phyloP scores from a whole-genome alignment of 108 stramenopile genomes.

The Discostella pseudostelligera region DNA sequence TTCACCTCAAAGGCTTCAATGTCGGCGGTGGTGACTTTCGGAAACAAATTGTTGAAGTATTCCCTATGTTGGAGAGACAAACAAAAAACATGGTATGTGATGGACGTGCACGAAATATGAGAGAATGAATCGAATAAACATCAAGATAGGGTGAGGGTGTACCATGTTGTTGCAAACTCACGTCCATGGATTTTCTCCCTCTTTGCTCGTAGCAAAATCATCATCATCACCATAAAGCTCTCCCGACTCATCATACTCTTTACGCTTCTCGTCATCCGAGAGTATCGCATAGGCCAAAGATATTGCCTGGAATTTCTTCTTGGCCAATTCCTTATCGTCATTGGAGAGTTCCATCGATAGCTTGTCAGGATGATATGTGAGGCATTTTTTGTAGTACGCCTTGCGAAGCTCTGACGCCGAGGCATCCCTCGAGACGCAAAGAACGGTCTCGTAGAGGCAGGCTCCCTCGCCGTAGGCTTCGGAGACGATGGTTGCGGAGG shows the following conservation, averaged over 20 bases:
- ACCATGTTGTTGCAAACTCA: background rate
- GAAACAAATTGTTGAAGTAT: constrained; percentile 78
- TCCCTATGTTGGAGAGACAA: constrained; percentile 46
- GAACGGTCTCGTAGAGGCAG: constrained; percentile 66
- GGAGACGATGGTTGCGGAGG: constrained; percentile 40
- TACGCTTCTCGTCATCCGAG: constrained; percentile 39
- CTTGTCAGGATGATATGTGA: constrained; percentile 80
- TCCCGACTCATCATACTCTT: constrained; percentile 71
- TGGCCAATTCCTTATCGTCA: constrained; percentile 32
- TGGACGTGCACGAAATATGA: background rate
- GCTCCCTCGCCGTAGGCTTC: constrained; percentile 65
- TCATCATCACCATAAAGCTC: constrained; percentile 57
- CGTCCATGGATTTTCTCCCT: constrained; percentile 44
- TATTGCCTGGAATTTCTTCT: constrained; percentile 45
- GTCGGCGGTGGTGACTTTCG: constrained; percentile 62
- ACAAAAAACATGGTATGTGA: background rate
- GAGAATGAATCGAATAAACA: too few species aligned
- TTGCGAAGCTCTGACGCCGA: constrained; percentile 66
- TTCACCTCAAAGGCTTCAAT: constrained; percentile 78
- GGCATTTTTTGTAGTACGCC: constrained; percentile 75
- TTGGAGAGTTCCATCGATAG: constrained; percentile 12
- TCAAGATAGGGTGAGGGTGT: too few species aligned
- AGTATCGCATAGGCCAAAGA: constrained; percentile 46
- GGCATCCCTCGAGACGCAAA: constrained; percentile 50
- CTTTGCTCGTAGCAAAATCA: constrained; percentile 32